A percentile compares a stretch with the other conserved stretches of the same genome.
Conservation (phyloP, 1,284 basidiomycete genomes). For the Fistulina hepatica region DNA sequence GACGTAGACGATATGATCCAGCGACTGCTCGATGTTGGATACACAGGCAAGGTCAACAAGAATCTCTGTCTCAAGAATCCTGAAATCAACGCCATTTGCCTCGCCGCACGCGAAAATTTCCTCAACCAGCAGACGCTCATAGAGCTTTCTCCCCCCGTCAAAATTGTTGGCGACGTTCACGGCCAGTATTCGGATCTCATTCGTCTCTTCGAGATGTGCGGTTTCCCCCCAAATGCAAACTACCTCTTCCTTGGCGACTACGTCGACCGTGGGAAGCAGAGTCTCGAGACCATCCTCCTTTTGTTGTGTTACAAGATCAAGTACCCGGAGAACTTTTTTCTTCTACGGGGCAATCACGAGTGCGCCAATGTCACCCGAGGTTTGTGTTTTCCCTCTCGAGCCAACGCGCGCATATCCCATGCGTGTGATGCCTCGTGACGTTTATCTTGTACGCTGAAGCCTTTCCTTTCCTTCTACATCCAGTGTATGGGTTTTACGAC, state of each 20-base stretch:
- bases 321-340: constrained; percentile 99
- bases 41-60: constrained; percentile 96
- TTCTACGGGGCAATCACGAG: constrained; percentile 97
- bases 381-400: constrained; percentile 23
- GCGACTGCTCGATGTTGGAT: constrained; percentile 92
- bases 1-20: constrained; percentile 99
- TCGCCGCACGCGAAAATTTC: constrained; percentile 95
- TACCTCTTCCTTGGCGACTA: constrained; percentile 99
- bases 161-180: constrained; percentile 99
- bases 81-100: constrained; percentile 92
- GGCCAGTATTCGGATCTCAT: constrained; percentile 99
- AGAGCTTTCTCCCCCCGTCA: constrained; percentile 96
- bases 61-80: constrained; percentile 93
- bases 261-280: constrained; percentile 98
- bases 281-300: constrained; percentile 93
- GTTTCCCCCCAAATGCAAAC: constrained; percentile 94
- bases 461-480: no score
- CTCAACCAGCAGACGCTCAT: constrained; percentile 95
- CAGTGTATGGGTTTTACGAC: constrained; percentile 99
- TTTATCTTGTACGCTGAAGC: no score
- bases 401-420: constrained; percentile 17
- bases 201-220: constrained; percentile 98
- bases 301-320: constrained; percentile 99
- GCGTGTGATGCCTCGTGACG: no score
- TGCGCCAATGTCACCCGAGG: constrained; percentile 98